These are phyloP conservation scores for Leishmania amazonensis DNA, from an alignment of 208 protist genomes.

Conservation along the genomic window DNA sequence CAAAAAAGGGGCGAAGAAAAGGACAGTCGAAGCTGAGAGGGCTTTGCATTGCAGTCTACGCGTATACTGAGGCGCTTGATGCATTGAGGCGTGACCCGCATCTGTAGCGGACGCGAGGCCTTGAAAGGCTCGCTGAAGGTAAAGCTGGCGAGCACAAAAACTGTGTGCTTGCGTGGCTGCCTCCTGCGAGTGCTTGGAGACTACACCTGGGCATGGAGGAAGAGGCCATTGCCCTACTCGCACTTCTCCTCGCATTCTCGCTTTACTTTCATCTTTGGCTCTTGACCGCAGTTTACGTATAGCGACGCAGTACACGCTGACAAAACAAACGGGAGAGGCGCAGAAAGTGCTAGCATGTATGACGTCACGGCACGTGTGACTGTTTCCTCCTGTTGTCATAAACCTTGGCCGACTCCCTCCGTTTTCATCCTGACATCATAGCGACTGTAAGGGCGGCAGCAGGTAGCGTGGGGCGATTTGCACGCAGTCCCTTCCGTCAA, in stretches of 20 bases:
- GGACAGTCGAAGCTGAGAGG: not conserved
- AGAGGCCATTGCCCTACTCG: not conserved
- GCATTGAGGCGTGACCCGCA: not conserved
- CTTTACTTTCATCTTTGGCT: too few relatives aligned
- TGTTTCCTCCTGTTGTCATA: not conserved
- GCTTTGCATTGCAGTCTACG: not conserved
- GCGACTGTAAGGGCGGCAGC: not conserved
- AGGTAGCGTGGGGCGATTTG: not conserved
- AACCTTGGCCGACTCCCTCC: not conserved
- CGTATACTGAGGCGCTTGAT: not conserved
- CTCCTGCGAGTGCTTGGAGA: not conserved
- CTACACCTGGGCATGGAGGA: not conserved
- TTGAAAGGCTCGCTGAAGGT: not conserved
- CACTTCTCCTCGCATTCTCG: not conserved
- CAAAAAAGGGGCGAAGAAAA: not conserved
- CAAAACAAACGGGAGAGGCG: too few relatives aligned
- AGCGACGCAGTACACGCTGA: too few relatives aligned
- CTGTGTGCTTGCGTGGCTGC: not conserved
- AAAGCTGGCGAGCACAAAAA: not conserved
- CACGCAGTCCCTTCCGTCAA: not conserved
- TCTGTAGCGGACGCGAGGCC: not conserved
- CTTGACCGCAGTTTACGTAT: not conserved
- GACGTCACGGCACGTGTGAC: too few relatives aligned
- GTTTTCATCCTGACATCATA: not conserved
- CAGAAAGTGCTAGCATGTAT: too few relatives aligned